Evolutionary conservation across 192 early-diverging fungal species (phyloP), one percentile per base, ranked within the genome.

Genomic region (Funneliformis mosseae): DNA sequence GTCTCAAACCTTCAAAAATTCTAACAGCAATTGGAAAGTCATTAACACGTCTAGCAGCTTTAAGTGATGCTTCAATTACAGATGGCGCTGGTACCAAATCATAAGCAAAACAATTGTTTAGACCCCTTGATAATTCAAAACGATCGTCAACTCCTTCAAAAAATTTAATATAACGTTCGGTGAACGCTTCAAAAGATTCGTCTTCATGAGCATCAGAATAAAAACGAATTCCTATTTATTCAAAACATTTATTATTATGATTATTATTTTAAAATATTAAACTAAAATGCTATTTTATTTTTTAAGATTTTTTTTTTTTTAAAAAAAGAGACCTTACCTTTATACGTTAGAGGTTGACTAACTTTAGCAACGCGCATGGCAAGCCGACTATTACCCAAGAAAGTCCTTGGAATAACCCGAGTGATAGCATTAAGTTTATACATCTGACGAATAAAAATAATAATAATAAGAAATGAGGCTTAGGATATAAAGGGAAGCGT

Each of bases 41-140:
- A 89, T 99, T 96, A 81, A 98, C 92, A 78, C 96, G 92, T 73
- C 98, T 92, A 78, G 95, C 87, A 48, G 98, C 98, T 84, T 91
- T 93, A 80, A 98, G 87, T 33, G 96, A 96, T 48, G 96, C 92
- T 81, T 93, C 92, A 84, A 97, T 90, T 46, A 98, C 95, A 61
- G 92, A 91, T 78, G 94, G 87, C n/a, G 93, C 87, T 45, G 98
- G 98, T 28, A 97, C 95, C 84, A 97, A 91, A 89, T 99, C 96
- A 83, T 96, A 94, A 59, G 95, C 92, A 84, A 98, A 98, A 86
- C 95, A 93, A 87, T 99, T 97, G 91, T 98, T 98, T 84, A 99
- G 89, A 41, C 97, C 96, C 81, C 96, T 92, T 90, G 98, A 96
- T 60, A 99, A 91, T 90, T 99, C 98, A 87, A 97, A 98, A 82